Evolutionary conservation across 176 grass and related monocot species (phyloP).

Genomic region (Hordeum marinum): DNA sequence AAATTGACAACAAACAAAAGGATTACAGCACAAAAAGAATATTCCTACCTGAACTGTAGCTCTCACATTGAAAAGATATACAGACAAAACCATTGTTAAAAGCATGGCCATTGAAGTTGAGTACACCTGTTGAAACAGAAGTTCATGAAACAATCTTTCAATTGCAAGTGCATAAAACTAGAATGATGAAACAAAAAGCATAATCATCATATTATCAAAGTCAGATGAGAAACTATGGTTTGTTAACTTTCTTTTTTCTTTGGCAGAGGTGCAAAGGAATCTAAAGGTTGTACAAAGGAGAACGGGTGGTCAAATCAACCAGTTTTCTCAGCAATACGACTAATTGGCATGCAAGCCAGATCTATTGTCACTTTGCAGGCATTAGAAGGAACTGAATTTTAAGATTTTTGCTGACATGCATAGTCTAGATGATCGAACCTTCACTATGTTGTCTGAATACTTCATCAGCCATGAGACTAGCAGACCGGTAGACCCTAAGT

Average conservation of each 20-base stretch:
- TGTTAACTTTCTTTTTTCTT: slow-evolving; percentile 2
- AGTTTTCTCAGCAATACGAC: not conserved
- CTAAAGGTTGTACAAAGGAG: slow-evolving; percentile 18
- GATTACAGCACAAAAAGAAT: not conserved
- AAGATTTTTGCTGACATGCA: not conserved
- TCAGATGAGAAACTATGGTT: not conserved
- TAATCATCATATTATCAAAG: not conserved
- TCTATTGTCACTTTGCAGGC: not conserved
- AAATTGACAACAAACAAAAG: not conserved
- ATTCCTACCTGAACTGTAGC: slow-evolving; percentile 79
- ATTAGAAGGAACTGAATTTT: not conserved
- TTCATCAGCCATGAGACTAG: slow-evolving; percentile 99
- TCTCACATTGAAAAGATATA: slow-evolving; percentile 85
- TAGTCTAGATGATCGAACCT: slow-evolving; percentile 47
- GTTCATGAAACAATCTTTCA: not conserved
- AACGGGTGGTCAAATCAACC: not conserved
- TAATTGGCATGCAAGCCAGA: not conserved
- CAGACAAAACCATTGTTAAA: slow-evolving; percentile 82
- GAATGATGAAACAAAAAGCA: not conserved
- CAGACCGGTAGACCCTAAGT: slow-evolving; percentile 89
- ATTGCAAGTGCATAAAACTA: not conserved
- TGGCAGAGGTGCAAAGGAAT: not conserved
- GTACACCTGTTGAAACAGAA: slow-evolving; percentile 66
- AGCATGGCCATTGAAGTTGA: slow-evolving; percentile 99
- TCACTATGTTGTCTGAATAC: slow-evolving; percentile 96